These are phyloP conservation scores for Sporothrix brunneoviolacea DNA, from an alignment of 2,329 filamentous ascomycete genomes.

Conservation along the genomic window DNA sequence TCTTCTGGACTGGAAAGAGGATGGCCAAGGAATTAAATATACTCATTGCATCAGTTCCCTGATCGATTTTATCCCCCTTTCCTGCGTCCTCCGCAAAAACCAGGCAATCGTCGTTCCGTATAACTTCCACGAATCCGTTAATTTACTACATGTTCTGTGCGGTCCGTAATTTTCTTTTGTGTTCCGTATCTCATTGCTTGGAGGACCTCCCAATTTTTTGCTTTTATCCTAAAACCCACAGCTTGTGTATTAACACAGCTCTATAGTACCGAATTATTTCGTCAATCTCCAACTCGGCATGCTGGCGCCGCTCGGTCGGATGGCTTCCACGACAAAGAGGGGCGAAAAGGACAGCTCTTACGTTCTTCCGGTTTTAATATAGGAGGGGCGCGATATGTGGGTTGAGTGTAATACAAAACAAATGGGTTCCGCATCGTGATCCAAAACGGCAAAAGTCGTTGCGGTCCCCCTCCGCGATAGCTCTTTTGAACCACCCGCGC, in stretches of 20 bases:
- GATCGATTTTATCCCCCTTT: neutral
- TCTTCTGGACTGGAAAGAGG: too few relatives aligned
- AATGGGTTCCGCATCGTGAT: too few relatives aligned
- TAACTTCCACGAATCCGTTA: neutral
- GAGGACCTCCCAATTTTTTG: neutral
- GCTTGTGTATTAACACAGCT: neutral
- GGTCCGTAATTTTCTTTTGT: neutral
- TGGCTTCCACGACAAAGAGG: too few relatives aligned
- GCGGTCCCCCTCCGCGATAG: too few relatives aligned
- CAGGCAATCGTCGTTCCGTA: neutral
- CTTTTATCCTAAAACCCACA: neutral
- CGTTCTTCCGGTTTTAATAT: too few relatives aligned
- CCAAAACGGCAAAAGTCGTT: too few relatives aligned
- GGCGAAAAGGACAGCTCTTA: too few relatives aligned
- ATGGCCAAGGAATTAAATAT: neutral
- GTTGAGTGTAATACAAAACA: too few relatives aligned
- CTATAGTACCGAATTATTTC: neutral
- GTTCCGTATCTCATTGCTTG: neutral
- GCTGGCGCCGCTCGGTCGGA: constrained; percentile 6
- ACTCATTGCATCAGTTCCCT: too few relatives aligned
- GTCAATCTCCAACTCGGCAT: constrained; percentile 1
- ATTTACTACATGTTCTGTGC: neutral
- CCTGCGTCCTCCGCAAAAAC: neutral
- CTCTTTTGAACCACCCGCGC: too few relatives aligned
- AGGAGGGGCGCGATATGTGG: too few relatives aligned